phyloP scores from a whole-genome alignment of 2,329 filamentous ascomycete genomes.

The Paracamarosporium sp. region DNA sequence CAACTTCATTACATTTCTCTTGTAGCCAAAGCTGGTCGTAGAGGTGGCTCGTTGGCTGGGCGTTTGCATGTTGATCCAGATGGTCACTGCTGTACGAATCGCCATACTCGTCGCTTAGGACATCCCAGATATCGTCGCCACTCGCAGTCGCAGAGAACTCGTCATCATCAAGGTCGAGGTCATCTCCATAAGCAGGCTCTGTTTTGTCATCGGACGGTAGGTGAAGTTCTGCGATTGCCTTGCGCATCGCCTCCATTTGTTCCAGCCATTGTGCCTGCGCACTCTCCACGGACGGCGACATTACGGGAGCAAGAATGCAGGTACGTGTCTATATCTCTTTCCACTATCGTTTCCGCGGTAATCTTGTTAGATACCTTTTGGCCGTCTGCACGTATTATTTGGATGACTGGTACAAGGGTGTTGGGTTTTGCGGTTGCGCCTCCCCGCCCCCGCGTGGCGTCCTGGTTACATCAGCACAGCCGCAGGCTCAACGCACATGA shows the following conservation, averaged over 20 bases:
- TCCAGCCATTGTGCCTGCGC: slow-evolving; percentile 77
- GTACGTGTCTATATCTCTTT: not conserved
- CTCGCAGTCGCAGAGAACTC: slow-evolving; percentile 66
- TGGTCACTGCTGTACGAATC: slow-evolving; percentile 70
- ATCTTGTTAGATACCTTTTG: not conserved
- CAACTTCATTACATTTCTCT: slow-evolving; percentile 70
- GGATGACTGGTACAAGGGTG: not conserved
- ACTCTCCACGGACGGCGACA: slow-evolving; percentile 49
- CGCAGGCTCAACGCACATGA: slow-evolving; percentile 7
- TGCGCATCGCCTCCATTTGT: slow-evolving; percentile 85
- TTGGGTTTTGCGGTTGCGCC: slow-evolving; percentile 7
- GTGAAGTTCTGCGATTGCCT: slow-evolving; percentile 77
- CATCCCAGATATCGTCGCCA: slow-evolving; percentile 89
- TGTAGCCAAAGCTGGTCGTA: slow-evolving; percentile 75
- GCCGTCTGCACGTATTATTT: not conserved
- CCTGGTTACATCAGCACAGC: slow-evolving; percentile 32
- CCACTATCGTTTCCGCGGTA: not conserved
- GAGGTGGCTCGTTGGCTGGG: slow-evolving; percentile 29
- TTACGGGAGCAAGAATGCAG: slow-evolving; percentile 16
- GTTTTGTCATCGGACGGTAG: slow-evolving; percentile 57
- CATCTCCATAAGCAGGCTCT: slow-evolving; percentile 60
- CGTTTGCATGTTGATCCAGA: slow-evolving; percentile 59
- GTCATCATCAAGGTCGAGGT: slow-evolving; percentile 71
- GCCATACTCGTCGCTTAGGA: slow-evolving; percentile 78
- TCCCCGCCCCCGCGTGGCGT: slow-evolving; percentile 31